These are phyloP conservation scores for Vigna reflexopilosa DNA, from an alignment of 306 rosid species.

Conservation along the genomic window DNA sequence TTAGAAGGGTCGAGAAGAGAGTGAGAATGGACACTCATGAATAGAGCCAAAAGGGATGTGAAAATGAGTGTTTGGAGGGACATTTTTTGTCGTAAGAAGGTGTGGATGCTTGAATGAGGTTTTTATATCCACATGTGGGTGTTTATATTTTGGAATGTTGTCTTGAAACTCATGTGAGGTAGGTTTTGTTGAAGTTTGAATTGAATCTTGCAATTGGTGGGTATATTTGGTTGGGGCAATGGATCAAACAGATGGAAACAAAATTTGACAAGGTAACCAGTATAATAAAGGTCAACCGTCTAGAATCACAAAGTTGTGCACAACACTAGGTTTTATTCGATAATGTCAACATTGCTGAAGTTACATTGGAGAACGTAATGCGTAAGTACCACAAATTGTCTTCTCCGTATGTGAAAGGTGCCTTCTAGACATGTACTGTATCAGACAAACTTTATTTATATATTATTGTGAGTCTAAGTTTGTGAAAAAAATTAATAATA, in stretches of 20 bases:
- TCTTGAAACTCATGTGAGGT: constrained; percentile 5
- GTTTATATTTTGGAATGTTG: constrained; percentile 20
- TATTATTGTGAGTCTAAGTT: too few species aligned
- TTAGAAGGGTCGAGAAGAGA: constrained; percentile 4
- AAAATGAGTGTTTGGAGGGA: neutral
- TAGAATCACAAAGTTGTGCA: constrained; percentile 34
- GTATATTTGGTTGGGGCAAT: neutral
- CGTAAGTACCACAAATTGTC: neutral
- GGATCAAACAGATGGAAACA: constrained; percentile 41
- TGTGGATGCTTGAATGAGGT: neutral
- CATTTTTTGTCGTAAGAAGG: constrained; percentile 30
- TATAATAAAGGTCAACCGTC: constrained; percentile 45
- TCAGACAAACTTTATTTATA: neutral
- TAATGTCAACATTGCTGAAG: constrained; percentile 9
- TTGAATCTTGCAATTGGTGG: neutral
- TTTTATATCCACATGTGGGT: neutral
- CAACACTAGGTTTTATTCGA: constrained; percentile 4
- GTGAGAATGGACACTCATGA: constrained; percentile 33
- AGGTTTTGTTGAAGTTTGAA: constrained; percentile 28
- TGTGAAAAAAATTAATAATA: too few species aligned
- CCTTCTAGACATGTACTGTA: too few species aligned
- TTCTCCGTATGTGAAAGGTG: neutral
- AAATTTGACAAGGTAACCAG: constrained; percentile 3
- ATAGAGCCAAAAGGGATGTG: constrained; percentile 39
- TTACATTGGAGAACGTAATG: neutral